A percentile compares a stretch with the other conserved stretches of the same genome.
These are phyloP conservation scores for Chloromonas sp. DNA, from an alignment of 163 green algal species.

Conservation along the genomic window DNA sequence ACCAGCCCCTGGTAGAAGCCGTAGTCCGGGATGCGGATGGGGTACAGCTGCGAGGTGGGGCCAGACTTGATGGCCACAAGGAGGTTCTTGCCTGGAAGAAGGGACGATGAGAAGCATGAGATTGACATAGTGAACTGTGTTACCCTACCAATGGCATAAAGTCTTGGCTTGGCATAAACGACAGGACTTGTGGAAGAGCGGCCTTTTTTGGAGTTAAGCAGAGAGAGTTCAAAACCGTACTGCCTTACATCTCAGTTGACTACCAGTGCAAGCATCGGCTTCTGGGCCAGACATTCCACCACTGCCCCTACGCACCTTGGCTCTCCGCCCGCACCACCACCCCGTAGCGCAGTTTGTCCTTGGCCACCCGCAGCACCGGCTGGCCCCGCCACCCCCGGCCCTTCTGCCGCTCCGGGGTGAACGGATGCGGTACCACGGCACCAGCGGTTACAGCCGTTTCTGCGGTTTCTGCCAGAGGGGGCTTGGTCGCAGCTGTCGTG, in stretches of 20 bases:
- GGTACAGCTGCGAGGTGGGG: conserved; percentile 29
- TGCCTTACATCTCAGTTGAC: too few relatives aligned
- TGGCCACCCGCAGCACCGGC: conserved; percentile 53
- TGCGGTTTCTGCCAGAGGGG: background rate
- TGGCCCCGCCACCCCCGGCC: conserved; percentile 31
- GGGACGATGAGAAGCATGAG: background rate
- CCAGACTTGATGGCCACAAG: conserved; percentile 49
- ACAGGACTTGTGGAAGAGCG: too few relatives aligned
- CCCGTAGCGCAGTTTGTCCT: conserved; percentile 37
- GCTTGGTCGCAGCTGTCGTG: too few relatives aligned
- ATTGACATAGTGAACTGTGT: too few relatives aligned
- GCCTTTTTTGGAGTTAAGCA: too few relatives aligned
- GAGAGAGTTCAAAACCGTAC: too few relatives aligned
- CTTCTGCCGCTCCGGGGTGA: background rate
- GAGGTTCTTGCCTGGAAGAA: conserved; percentile 32
- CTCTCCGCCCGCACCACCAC: conserved; percentile 41
- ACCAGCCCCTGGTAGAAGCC: conserved; percentile 38
- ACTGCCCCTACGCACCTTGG: background rate
- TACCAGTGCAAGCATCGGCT: too few relatives aligned
- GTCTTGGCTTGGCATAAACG: too few relatives aligned
- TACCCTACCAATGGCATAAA: too few relatives aligned
- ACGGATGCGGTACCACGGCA: background rate
- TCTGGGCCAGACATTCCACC: too few relatives aligned
- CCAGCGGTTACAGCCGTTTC: too few relatives aligned
- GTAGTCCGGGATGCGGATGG: conserved; percentile 41